A percentile compares a stretch with the other conserved stretches of the same genome.
phyloP scores from a whole-genome alignment of 2,329 filamentous ascomycete genomes.

The Alternaria sp. region DNA sequence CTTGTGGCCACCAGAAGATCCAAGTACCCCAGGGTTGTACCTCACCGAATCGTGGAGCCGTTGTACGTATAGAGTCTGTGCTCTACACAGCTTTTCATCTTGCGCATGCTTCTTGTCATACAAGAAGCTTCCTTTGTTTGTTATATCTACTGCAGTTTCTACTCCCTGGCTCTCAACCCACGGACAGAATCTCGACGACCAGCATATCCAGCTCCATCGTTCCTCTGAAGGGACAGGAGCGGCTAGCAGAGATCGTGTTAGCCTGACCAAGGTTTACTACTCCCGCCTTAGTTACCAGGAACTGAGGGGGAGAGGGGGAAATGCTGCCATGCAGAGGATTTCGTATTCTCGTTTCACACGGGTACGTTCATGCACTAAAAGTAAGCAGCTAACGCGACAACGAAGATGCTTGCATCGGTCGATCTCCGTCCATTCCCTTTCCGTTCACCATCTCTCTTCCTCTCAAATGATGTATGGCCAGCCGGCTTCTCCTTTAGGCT shows the following conservation, averaged over 20 bases:
- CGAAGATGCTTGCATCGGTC: not conserved
- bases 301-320: not conserved
- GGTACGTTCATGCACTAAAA: not conserved
- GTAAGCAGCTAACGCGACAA: not conserved
- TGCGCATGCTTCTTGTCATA: not conserved
- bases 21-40: not conserved
- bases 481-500: not conserved
- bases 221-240: too few species aligned
- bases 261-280: not conserved
- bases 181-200: not conserved
- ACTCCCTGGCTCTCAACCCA: not conserved
- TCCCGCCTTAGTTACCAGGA: not conserved
- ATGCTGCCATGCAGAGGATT: not conserved
- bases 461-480: not conserved
- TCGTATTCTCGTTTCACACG: not conserved
- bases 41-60: not conserved
- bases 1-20: not conserved
- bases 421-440: not conserved
- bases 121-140: slow-evolving; percentile 1
- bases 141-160: not conserved
- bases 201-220: not conserved
- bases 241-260: not conserved
- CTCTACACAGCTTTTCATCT: not conserved
- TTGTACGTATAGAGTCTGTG: not conserved
- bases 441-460: not conserved